Base-by-base conservation (phyloP, 2,329 filamentous ascomycete genomes). In the Trichoderma simmonsii region DNA sequence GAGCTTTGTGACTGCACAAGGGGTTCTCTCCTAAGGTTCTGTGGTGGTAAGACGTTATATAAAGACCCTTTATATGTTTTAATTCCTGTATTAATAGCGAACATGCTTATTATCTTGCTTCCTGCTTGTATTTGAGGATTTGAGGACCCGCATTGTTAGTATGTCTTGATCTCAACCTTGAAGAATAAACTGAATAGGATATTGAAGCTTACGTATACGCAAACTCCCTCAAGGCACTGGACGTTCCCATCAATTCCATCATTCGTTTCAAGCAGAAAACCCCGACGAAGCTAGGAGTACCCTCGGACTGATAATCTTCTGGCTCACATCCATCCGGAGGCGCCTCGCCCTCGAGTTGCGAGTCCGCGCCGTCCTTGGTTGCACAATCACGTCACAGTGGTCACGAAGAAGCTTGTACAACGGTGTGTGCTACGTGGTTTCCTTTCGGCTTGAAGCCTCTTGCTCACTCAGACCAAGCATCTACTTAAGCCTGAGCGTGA, bases 341-440 rank as follows among this genome's bases (percentile, higher is more conserved):
- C 26, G 87, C 75, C 83, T 89, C 24, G 85, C 86, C 74, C 83
- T 89, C 81, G 87, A 89, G 77, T 9, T 43, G 82, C 84, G 65
- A 83, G 85, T 89, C 24, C 85, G 86, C 73, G 80, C 82, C 60
- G 81, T 89, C 48, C 84, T 87, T 70, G 86, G 88, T 78, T 84
- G 86, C 75, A 85, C 88, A 75, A 81, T 86, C 73, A 86, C 82
- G 34, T 79, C 81, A 77, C 79, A 81, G 76, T 86, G 83, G 80
- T 67, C 81, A 81, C 76, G 7, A n/a, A 56, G 15, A n/a, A 51
- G 72, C 36, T 73, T 80, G 60, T 79, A 88, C 85, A 88, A 89
- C 79, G 86, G 86, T 74, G 84, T 88, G 79, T 81, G 81, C 75
- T 89, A n/a, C 15, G 48, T 28, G 6, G 14, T 57, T 11, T 1